Percentiles rank a stretch among this genome's conserved stretches.
These are phyloP conservation scores for Mycosphaerella arachidis DNA, from an alignment of 2,329 filamentous ascomycete species.

Conservation along the genomic window DNA sequence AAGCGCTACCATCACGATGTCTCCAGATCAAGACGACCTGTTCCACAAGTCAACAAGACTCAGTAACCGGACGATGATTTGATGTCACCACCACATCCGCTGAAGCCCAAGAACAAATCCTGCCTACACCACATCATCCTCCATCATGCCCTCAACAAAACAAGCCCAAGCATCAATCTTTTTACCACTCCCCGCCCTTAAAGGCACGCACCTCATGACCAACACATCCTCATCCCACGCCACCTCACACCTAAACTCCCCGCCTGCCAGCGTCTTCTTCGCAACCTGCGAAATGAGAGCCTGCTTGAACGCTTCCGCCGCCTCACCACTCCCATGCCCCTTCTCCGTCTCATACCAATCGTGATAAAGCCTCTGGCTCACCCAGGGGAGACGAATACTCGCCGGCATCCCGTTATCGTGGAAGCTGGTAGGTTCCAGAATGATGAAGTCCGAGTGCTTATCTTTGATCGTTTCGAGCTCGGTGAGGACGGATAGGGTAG, in stretches of 20 bases:
- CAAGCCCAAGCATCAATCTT: slow-evolving; percentile 8
- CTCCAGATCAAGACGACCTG: not conserved
- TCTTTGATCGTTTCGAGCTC: slow-evolving; percentile 24
- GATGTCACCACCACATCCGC: not conserved
- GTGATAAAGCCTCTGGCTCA: slow-evolving; percentile 20
- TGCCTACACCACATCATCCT: not conserved
- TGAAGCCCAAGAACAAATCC: not conserved
- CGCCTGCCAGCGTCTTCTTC: slow-evolving; percentile 6
- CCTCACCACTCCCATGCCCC: slow-evolving; percentile 3
- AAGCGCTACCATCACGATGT: not conserved
- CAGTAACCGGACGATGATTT: not conserved
- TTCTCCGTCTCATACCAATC: slow-evolving; percentile 19
- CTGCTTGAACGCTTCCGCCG: slow-evolving; percentile 14
- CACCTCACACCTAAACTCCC: slow-evolving; percentile 8
- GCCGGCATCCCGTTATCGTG: slow-evolving; percentile 19
- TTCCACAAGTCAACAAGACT: not conserved
- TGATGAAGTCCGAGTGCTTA: slow-evolving; percentile 25
- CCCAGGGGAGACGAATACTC: slow-evolving; percentile 21
- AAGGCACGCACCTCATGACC: slow-evolving; percentile 7
- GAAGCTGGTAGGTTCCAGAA: slow-evolving; percentile 22
- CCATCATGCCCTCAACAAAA: slow-evolving; percentile 7
- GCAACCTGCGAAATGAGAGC: slow-evolving; percentile 16
- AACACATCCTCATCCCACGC: slow-evolving; percentile 3
- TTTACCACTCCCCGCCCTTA: not conserved
- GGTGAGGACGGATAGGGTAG: slow-evolving; percentile 23